A percentile compares a stretch with the other conserved stretches of the same genome.
Evolutionary conservation across 1,284 basidiomycete species (phyloP).

Genomic region (Wolfiporia cocos): DNA sequence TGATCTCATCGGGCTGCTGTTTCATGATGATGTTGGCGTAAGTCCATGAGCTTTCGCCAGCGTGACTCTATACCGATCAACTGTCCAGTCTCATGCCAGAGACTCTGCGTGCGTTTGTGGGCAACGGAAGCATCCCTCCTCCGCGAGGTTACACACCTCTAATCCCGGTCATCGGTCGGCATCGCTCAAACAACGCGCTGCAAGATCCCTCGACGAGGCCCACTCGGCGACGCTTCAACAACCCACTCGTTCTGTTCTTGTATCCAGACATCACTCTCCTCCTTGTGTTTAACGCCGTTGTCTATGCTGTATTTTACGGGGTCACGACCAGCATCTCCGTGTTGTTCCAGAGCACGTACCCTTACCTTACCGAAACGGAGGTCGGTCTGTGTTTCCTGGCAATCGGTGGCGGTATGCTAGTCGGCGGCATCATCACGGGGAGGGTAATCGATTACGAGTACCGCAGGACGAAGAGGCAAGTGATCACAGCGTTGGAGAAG

Average conservation of each 20-base stretch:
- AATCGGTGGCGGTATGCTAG: constrained; percentile 52
- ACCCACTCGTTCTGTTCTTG: constrained; percentile 55
- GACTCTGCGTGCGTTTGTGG: constrained; percentile 45
- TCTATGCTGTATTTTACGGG: constrained; percentile 60
- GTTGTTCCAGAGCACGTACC: constrained; percentile 52
- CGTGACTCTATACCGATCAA: not conserved
- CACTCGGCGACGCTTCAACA: constrained; percentile 34
- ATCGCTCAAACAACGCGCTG: constrained; percentile 13
- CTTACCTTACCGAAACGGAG: constrained; percentile 54
- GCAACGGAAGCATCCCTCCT: constrained; percentile 50
- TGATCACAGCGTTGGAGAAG: constrained; percentile 14
- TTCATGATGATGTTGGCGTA: constrained; percentile 50
- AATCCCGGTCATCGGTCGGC: constrained; percentile 46
- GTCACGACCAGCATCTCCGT: constrained; percentile 62
- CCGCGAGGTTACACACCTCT: constrained; percentile 44
- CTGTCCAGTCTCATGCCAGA: constrained; percentile 40
- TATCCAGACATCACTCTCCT: constrained; percentile 58
- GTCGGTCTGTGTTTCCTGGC: constrained; percentile 69
- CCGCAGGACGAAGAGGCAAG: constrained; percentile 29
- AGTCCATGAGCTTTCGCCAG: constrained; percentile 18
- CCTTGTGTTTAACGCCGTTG: constrained; percentile 51
- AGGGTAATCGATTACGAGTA: constrained; percentile 55
- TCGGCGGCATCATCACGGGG: constrained; percentile 44
- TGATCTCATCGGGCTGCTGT: constrained; percentile 51
- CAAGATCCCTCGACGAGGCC: constrained; percentile 20